phyloP scores from a whole-genome alignment of 352 stramenopile genomes.

The Phytopythium cucurbitacearum region DNA sequence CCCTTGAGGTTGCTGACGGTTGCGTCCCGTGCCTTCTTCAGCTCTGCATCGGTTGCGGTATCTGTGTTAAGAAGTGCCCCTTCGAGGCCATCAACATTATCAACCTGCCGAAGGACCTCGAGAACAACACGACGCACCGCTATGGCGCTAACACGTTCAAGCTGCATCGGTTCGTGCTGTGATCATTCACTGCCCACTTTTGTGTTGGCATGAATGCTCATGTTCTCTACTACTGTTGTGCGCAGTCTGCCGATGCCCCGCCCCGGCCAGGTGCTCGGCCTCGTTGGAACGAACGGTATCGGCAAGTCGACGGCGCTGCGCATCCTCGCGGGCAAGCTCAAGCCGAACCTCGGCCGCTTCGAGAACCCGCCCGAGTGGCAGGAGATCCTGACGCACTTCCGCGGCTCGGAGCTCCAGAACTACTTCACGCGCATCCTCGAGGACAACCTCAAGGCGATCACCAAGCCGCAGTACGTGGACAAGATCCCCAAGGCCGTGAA shows the following conservation, averaged over 20 bases:
- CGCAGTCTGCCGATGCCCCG: constrained; percentile 95
- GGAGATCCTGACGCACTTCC: constrained; percentile 99
- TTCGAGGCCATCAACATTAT: constrained; percentile 99
- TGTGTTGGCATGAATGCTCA: neutral
- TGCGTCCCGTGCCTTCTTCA: constrained; percentile 17
- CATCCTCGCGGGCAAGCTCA: constrained; percentile 98
- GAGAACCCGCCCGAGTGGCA: constrained; percentile 98
- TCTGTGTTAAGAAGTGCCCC: constrained; percentile 99
- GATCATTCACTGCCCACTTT: neutral
- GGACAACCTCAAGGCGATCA: constrained; percentile 99
- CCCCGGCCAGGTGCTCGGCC: constrained; percentile 96
- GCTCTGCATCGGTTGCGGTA: constrained; percentile 99
- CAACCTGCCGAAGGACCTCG: constrained; percentile 99
- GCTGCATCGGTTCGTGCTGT: constrained; percentile 87
- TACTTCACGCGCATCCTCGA: constrained; percentile 99
- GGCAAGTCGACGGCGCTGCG: constrained; percentile 99
- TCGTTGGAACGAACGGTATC: constrained; percentile 99
- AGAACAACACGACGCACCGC: constrained; percentile 98
- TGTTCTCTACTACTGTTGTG: neutral
- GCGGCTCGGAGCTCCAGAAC: constrained; percentile 97
- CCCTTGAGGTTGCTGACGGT: neutral
- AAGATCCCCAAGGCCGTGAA: constrained; percentile 98
- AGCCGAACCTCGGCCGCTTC: constrained; percentile 98
- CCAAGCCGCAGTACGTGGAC: constrained; percentile 99
- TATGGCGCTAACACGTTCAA: constrained; percentile 99